Percentiles rank a stretch among this genome's conserved stretches.
Evolutionary conservation across 2,329 filamentous ascomycete genomes (phyloP).

Genomic region (Penicillium brasilianum): DNA sequence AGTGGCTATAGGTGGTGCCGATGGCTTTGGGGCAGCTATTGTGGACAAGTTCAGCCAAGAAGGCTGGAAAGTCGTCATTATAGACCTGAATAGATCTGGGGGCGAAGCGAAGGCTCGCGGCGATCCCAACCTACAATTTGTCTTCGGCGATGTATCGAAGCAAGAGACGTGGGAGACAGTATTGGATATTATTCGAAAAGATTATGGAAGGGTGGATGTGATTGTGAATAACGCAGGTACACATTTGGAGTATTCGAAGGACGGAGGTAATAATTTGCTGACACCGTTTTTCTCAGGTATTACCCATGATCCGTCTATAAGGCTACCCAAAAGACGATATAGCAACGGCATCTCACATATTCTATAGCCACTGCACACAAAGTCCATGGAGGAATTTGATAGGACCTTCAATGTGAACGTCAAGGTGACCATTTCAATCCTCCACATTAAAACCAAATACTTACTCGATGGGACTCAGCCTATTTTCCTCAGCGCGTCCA

Average conservation of each 20-base stretch:
- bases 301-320: not conserved
- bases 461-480: slow-evolving; percentile 5
- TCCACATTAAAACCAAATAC: not conserved
- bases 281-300: not conserved
- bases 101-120: slow-evolving; percentile 1
- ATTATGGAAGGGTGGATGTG: not conserved
- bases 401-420: not conserved
- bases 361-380: not conserved
- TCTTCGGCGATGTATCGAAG: slow-evolving; percentile 1
- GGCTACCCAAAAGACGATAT: not conserved
- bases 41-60: slow-evolving; percentile 16
- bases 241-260: no score
- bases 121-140: slow-evolving; percentile 2
- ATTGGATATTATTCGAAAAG: not conserved
- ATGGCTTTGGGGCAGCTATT: slow-evolving; percentile 21
- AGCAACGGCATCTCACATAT: not conserved
- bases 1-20: slow-evolving; percentile 13
- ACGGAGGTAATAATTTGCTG: no score
- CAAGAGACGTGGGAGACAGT: not conserved
- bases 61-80: slow-evolving; percentile 14
- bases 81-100: slow-evolving; percentile 12
- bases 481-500: slow-evolving; percentile 17
- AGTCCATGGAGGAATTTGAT: not conserved
- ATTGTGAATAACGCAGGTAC: not conserved
- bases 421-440: not conserved